phyloP scores from a whole-genome alignment of 768 basidiomycete genomes.

The Phaeotremella skinneri region DNA sequence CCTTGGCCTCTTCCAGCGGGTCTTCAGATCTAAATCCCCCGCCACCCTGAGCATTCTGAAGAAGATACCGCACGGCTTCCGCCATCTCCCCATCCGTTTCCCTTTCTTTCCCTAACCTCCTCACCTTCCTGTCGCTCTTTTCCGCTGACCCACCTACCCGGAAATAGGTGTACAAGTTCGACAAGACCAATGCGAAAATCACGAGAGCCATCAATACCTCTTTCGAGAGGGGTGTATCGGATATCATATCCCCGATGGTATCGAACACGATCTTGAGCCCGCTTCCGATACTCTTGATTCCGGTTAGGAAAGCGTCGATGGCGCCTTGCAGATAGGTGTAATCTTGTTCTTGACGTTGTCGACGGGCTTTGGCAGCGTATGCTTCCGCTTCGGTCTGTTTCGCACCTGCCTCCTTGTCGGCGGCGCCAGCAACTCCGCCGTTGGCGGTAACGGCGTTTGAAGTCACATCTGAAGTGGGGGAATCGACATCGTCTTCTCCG shows the following conservation, averaged over 20 bases:
- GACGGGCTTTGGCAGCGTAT: constrained; percentile 19
- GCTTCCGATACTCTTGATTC: constrained; percentile 27
- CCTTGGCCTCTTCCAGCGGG: constrained; percentile 18
- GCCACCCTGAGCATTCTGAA: constrained; percentile 10
- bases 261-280: constrained; percentile 30
- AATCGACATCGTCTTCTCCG: constrained; percentile 51
- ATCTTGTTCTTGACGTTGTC: constrained; percentile 36
- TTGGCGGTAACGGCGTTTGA: constrained; percentile 7
- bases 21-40: constrained; percentile 1
- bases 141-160: background rate
- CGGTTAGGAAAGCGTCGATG: constrained; percentile 35
- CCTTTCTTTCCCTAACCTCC: constrained; percentile 1
- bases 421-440: background rate
- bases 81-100: constrained; percentile 24
- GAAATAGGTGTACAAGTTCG: constrained; percentile 47
- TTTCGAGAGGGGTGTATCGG: constrained; percentile 27
- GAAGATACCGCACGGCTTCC: constrained; percentile 27
- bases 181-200: constrained; percentile 35
- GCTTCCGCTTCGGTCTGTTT: constrained; percentile 36
- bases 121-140: constrained; percentile 13
- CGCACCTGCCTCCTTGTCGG: constrained; percentile 7
- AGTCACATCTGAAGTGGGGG: constrained; percentile 17
- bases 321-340: constrained; percentile 30
- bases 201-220: constrained; percentile 23
- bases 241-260: constrained; percentile 27